Percentiles rank a stretch among this genome's conserved stretches.
Conservation (phyloP, 106 monocot genomes). For the Vanilla planifolia region DNA sequence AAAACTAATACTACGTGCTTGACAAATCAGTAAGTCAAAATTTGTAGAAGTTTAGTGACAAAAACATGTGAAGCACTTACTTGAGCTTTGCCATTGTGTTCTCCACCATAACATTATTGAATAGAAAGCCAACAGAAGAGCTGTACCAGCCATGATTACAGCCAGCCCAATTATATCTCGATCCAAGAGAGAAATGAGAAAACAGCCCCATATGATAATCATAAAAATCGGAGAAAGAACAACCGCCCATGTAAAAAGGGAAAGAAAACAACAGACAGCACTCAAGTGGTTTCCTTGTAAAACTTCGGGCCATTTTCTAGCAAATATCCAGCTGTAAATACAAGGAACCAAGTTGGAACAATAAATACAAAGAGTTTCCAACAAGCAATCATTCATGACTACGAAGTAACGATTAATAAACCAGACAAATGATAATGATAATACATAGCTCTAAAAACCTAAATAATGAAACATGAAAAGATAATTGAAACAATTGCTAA, state of each 20-base stretch:
- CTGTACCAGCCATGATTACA: constrained; percentile 84
- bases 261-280: constrained; percentile 54
- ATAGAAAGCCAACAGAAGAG: constrained; percentile 89
- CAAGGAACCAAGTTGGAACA: constrained; percentile 5
- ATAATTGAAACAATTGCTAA: too few relatives aligned
- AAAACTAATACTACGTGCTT: too few relatives aligned
- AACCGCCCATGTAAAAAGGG: constrained; percentile 54
- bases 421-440: neutral
- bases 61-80: constrained; percentile 39
- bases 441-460: neutral
- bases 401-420: neutral
- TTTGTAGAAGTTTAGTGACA: too few relatives aligned
- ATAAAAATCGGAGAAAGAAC: constrained; percentile 72
- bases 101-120: constrained; percentile 99
- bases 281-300: constrained; percentile 65
- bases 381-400: neutral
- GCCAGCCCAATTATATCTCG: constrained; percentile 81
- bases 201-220: constrained; percentile 67
- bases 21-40: too few relatives aligned
- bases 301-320: constrained; percentile 94
- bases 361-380: neutral
- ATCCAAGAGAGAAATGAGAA: constrained; percentile 56
- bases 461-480: neutral
- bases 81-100: constrained; percentile 99
- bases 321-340: constrained; percentile 87